Evolutionary conservation across 2,329 filamentous ascomycete genomes (phyloP), one percentile per base, ranked within the genome.

Genomic region (Fusarium proliferatum): DNA sequence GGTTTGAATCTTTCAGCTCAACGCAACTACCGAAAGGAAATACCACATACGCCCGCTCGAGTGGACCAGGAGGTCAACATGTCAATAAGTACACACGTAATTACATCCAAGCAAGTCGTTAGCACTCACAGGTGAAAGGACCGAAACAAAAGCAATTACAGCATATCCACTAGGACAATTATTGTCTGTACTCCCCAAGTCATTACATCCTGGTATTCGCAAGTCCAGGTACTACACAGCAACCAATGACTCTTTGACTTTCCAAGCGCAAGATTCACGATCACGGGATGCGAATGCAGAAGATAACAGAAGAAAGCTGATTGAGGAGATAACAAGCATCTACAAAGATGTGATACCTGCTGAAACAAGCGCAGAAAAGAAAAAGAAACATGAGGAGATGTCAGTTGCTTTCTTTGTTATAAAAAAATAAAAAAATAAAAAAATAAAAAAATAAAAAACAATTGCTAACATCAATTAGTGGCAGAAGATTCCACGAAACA

Each of bases 41-140:
- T 49, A 90, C 87, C 9, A 85, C 81, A 16, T 90, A 85, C 77
- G 85, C 89, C 5, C 84, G 89, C n/a, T 90, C 89, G 6, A 90
- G 88, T 73, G 89, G 89, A 1, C 88, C 89, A 5, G 89, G 89
- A 17, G 89, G 89, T 4, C 89, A 91, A 73, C 88, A 91, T 76
- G 88, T 90, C 38, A 91, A 91, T 77, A 91, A 90, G 89, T 90
- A 76, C 60, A 85, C 28, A 56, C n/a, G 30, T 26, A 42, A 23
- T 33, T 34, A 26, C 30, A 3, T 66, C 85, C 19, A 80, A 52
- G 84, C 83, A 17, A 80, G 79, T 45, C 84, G 72, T 9, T 85
- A 80, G 84, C 84, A 16, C 83, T 86, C 15, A 88, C 85, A 26
- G 34, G 38, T 46, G 42, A n/a, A 73, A 90, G 88, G 68, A 91